These are phyloP conservation scores for Penicillium sp. DNA, from an alignment of 2,329 filamentous ascomycete genomes.

Conservation along the genomic window DNA sequence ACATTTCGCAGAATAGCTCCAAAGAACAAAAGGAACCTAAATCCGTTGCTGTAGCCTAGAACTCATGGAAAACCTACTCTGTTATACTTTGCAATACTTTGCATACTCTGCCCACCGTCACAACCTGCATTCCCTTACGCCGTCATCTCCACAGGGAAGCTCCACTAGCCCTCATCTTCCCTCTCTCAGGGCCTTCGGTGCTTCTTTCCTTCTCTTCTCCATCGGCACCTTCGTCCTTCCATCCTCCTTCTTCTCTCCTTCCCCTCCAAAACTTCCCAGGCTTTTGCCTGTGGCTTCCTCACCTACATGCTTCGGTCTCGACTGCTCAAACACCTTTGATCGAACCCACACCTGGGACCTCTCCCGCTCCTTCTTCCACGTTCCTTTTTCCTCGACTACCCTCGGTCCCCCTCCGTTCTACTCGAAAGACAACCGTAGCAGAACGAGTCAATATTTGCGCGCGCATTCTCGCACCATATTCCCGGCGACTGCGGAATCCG, in stretches of 20 bases:
- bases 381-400: slow-evolving; percentile 9
- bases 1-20: not conserved
- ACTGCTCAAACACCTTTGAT: slow-evolving; percentile 5
- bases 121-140: slow-evolving; percentile 12
- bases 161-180: slow-evolving; percentile 29
- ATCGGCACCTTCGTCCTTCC: slow-evolving; percentile 15
- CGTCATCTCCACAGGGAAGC: slow-evolving; percentile 29
- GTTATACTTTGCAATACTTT: too few species aligned
- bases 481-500: slow-evolving; percentile 4
- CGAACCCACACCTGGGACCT: slow-evolving; percentile 4
- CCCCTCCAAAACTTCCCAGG: slow-evolving; percentile 9
- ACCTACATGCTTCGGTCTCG: slow-evolving; percentile 3
- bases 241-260: slow-evolving; percentile 8
- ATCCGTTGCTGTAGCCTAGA: not conserved
- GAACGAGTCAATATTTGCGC: not conserved
- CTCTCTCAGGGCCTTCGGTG: slow-evolving; percentile 10
- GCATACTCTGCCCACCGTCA: slow-evolving; percentile 2
- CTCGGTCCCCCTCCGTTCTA: slow-evolving; percentile 3
- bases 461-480: slow-evolving; percentile 7
- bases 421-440: not conserved
- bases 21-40: not conserved
- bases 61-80: not conserved
- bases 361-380: slow-evolving; percentile 9
- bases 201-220: not conserved
- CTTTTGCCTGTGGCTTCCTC: slow-evolving; percentile 14